phyloP scores from a whole-genome alignment of 352 stramenopile genomes.

The Phytophthora sp. region DNA sequence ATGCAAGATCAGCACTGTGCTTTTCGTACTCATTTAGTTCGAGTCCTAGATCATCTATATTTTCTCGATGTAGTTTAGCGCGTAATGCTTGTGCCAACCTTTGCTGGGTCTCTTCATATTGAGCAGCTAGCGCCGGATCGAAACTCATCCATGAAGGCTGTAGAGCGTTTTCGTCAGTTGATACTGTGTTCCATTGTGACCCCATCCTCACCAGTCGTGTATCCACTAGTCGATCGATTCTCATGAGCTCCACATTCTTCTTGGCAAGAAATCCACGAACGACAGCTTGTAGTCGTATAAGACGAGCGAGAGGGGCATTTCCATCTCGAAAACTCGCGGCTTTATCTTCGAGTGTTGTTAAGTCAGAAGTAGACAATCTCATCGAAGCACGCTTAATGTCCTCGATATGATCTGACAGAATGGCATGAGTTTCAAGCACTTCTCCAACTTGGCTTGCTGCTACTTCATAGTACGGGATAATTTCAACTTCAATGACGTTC shows the following conservation, averaged over 20 bases:
- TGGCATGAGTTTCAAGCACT: conserved; percentile 46
- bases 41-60: neutral
- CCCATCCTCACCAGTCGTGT: conserved; percentile 44
- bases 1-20: conserved; percentile 26
- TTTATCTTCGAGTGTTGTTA: conserved; percentile 6
- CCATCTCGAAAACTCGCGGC: neutral
- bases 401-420: conserved; percentile 35
- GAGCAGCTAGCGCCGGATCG: conserved; percentile 13
- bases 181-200: neutral
- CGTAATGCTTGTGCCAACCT: conserved; percentile 27
- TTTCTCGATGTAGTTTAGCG: conserved; percentile 21
- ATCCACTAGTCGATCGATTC: conserved; percentile 63
- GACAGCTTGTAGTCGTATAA: conserved; percentile 52
- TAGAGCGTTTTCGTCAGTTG: neutral
- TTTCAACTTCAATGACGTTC: conserved; percentile 37
- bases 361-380: conserved; percentile 18
- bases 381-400: conserved; percentile 45
- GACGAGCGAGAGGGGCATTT: conserved; percentile 12
- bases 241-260: conserved; percentile 43
- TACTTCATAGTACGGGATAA: conserved; percentile 36
- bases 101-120: conserved; percentile 30
- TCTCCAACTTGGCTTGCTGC: conserved; percentile 34
- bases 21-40: conserved; percentile 39
- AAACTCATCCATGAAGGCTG: conserved; percentile 34
- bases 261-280: conserved; percentile 55